Evolutionary conservation across 129 eudicot species (phyloP), one percentile per base, ranked within the genome.

Genomic region (Helichrysum umbraculigerum): DNA sequence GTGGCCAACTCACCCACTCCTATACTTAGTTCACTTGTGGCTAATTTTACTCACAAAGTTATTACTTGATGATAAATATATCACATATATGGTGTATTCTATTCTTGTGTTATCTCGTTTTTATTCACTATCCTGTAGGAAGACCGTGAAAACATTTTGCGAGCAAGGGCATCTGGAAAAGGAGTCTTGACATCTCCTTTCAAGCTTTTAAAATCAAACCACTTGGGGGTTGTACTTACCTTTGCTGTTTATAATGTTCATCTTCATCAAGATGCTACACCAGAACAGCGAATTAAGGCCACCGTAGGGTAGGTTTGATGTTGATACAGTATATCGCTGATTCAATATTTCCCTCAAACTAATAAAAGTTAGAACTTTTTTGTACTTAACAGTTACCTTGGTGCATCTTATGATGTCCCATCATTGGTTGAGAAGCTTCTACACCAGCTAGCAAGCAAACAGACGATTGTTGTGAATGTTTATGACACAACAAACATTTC

Each of bases 101-200:
- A 57, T 78, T 17, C 34, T 61, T 37, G 50, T 16, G 54, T 29
- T 15, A 74, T 47, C 25, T 30, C 3, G 16, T 2, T 50, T 60
- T 76, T 63, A 35, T 57, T 61, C 33, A 33, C 78, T 75, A 52
- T 34, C 33, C 10, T 72, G 33, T 70, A 93, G 98, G 98, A 93
- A 84, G 98, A 93, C 67, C 96, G 97, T 57, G 97, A 93, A 79
- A 93, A 93, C 78, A 88, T 93, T 22, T 84, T 93, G 78, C 89
- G 98, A 70, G 97, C 98, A 69, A 83, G 98, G 83, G 96, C 91
- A 21, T 83, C 97, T n/a, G 97, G 97, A 54, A 93, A 90, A 65
- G 98, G 92, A 20, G 97, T 90, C n/a, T 77, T 93, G 76, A 93
- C 98, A 57, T 83, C 92, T 54, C 98, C 98, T 33, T 93, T 93